A percentile compares a stretch with the other conserved stretches of the same genome.
These are phyloP conservation scores for Nannizziopsis barbatae DNA, from an alignment of 2,329 filamentous ascomycete species.

Conservation along the genomic window DNA sequence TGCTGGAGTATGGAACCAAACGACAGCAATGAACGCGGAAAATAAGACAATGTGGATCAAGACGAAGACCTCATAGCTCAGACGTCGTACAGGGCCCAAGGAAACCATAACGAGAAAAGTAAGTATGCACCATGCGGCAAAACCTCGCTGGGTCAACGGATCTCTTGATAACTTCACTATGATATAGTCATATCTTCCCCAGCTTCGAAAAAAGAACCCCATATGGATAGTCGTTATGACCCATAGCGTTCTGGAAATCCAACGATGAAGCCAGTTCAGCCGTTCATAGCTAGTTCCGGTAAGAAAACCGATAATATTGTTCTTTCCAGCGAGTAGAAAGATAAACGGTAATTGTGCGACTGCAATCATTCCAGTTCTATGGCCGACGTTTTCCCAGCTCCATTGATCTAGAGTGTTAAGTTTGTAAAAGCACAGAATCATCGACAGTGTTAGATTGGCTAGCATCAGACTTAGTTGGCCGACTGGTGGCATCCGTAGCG, in stretches of 20 bases:
- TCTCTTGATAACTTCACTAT: conserved; percentile 39
- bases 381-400: conserved; percentile 47
- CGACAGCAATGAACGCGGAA: conserved; percentile 37
- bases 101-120: conserved; percentile 44
- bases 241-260: conserved; percentile 42
- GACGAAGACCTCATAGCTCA: conserved; percentile 46
- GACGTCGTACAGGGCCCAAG: conserved; percentile 38
- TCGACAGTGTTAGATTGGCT: conserved; percentile 39
- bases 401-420: conserved; percentile 41
- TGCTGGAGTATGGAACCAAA: conserved; percentile 40
- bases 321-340: conserved; percentile 45
- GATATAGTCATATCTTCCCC: conserved; percentile 43
- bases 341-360: conserved; percentile 46
- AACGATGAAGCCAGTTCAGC: conserved; percentile 44
- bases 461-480: conserved; percentile 28
- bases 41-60: conserved; percentile 44
- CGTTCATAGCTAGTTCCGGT: conserved; percentile 41
- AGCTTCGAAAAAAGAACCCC: conserved; percentile 44
- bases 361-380: conserved; percentile 44
- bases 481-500: conserved; percentile 30
- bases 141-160: conserved; percentile 40
- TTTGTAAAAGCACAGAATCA: conserved; percentile 48
- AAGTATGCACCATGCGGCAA: conserved; percentile 43
- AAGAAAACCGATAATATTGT: conserved; percentile 42
- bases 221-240: conserved; percentile 45